Evolutionary conservation across 176 grass and related monocot genomes (phyloP).

Genomic region (Elymus sibiricus): DNA sequence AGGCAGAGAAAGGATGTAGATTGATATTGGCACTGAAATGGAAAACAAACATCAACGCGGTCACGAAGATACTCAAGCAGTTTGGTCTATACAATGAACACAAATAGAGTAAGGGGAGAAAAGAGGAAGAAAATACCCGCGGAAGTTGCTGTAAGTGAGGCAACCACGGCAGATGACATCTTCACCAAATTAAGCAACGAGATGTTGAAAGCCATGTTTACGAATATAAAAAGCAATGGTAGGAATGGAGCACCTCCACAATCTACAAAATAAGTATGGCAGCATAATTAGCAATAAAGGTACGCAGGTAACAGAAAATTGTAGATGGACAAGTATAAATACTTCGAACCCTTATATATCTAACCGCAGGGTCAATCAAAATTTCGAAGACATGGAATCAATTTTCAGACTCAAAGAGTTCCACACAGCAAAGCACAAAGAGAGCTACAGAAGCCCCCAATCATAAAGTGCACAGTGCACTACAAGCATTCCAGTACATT

Average conservation of each 20-base stretch:
- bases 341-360: too few relatives aligned
- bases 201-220: slow-evolving; percentile 93
- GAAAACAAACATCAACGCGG: slow-evolving; percentile 10
- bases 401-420: too few relatives aligned
- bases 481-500: too few relatives aligned
- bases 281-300: background rate
- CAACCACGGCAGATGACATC: slow-evolving; percentile 86
- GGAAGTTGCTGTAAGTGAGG: slow-evolving; percentile 76
- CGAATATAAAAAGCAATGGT: slow-evolving; percentile 70
- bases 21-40: slow-evolving; percentile 74
- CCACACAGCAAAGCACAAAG: too few relatives aligned
- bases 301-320: too few relatives aligned
- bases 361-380: too few relatives aligned
- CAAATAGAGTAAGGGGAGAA: background rate
- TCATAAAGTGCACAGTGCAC: too few relatives aligned
- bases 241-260: slow-evolving; percentile 89
- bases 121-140: slow-evolving; percentile 48
- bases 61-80: background rate
- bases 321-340: too few relatives aligned
- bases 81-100: background rate
- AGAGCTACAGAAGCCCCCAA: too few relatives aligned
- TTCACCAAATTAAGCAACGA: slow-evolving; percentile 92
- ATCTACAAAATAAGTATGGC: slow-evolving; percentile 40
- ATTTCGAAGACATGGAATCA: too few relatives aligned
- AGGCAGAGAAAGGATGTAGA: slow-evolving; percentile 81